Percentiles rank a stretch among this genome's conserved stretches.
Conservation (phyloP, 305 asterid genomes). For the Fraxinus dipetala region DNA sequence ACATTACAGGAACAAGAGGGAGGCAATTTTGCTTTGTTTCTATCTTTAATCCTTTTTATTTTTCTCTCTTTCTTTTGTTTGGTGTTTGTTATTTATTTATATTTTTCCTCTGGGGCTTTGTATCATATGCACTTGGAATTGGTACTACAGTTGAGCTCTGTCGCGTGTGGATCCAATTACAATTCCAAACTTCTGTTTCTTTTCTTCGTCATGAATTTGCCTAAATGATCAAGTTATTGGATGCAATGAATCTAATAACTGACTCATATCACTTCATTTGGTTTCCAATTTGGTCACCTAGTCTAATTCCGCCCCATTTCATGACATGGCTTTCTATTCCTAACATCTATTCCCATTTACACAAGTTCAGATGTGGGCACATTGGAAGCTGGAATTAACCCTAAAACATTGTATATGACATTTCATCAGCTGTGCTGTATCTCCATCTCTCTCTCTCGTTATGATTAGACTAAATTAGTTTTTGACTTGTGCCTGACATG, state of each 20-base stretch:
- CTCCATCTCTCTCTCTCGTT: neutral
- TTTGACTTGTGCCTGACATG: neutral
- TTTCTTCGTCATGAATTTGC: neutral
- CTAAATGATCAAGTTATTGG: neutral
- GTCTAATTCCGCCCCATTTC: neutral
- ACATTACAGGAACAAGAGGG: neutral
- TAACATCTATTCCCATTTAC: neutral
- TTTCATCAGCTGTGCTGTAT: neutral
- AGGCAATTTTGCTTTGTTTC: neutral
- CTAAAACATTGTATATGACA: neutral
- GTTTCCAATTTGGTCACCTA: neutral
- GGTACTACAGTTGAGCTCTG: neutral
- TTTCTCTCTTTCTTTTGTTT: neutral
- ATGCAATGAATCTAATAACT: constrained; percentile 8
- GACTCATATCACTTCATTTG: neutral
- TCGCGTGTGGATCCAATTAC: neutral
- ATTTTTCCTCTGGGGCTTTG: neutral
- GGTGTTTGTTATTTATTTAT: neutral
- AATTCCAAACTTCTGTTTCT: neutral
- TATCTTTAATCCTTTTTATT: neutral
- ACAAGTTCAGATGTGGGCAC: neutral
- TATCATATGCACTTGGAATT: neutral
- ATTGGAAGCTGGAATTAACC: neutral
- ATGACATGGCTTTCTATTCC: neutral
- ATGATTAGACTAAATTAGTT: neutral